Base-by-base conservation (phyloP, 2,329 filamentous ascomycete species). In the Fusarium piperis region DNA sequence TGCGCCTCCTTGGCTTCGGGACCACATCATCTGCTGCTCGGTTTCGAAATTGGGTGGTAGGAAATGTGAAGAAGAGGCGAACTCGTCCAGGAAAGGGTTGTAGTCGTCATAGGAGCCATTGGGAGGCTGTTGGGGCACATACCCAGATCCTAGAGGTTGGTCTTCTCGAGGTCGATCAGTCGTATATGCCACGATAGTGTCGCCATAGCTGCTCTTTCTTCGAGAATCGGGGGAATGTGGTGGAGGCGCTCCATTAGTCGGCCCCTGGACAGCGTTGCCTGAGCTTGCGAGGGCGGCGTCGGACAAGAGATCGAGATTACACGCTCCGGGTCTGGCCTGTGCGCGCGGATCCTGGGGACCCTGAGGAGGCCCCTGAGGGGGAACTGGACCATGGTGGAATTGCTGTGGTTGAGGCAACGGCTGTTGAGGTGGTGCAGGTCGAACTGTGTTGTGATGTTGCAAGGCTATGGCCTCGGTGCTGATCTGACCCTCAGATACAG, bases 201-300 rank as follows among this genome's bases (percentile, higher is more conserved):
- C 86, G 30, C 84, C 84, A 74, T 86, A 89, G 16, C 69, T 71
- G 38, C 82, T 78, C 74, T 88, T 88, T 39, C 85, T 84, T 20
- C 84, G 82, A 8, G 82, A 75, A 36, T 80, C 80, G 13, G 75
- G 71, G 7, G 80, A 76, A 36, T 83, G 80, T 52, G 85, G 85
- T 12, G 83, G 80, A 12, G 67, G 77, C 32, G 86, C 79, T 26
- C 85, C 85, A 11, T 83, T 76, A 73, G 88, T 83, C 78, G 87
- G 85, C 23, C 85, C 82, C 63, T 85, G 86, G 73, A 88, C 85
- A n/a, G 83, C 80, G 67, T 83, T 85, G 26, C 87, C 85, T 71
- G 88, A 86, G 64, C 85, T 87, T n/a, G 85, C 86, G 18, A 88
- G 84, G 8, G 88, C 88, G n/a, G 88, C 88, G 76, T 90, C 87